Conservation (phyloP, 1,284 basidiomycete genomes). For the Sporisorium iseilematis-ciliati region DNA sequence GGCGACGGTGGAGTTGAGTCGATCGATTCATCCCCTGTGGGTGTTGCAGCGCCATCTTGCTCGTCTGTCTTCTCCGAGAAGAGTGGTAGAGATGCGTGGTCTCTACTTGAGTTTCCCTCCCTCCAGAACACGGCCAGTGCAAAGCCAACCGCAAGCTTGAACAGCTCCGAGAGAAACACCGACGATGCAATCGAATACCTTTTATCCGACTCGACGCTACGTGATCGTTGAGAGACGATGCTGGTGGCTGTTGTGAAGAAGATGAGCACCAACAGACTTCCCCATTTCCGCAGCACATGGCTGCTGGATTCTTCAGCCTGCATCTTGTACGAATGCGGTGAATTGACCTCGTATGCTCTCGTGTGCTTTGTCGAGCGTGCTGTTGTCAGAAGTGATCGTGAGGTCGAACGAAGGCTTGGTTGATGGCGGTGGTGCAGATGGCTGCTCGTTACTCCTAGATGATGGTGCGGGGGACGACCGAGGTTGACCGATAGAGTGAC, state of each 20-base stretch:
- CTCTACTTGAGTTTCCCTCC: not conserved
- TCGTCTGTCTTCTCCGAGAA: constrained; percentile 25
- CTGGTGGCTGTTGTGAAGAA: constrained; percentile 44
- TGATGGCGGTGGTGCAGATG: too few relatives aligned
- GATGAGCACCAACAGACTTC: constrained; percentile 28
- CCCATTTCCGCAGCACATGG: constrained; percentile 24
- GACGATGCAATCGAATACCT: constrained; percentile 37
- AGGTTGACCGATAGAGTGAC: too few relatives aligned
- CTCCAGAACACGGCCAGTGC: constrained; percentile 3
- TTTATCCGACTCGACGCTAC: constrained; percentile 1
- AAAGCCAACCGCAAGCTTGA: constrained; percentile 37
- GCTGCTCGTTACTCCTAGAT: too few relatives aligned
- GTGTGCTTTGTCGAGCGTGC: not conserved
- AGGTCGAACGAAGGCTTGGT: too few relatives aligned
- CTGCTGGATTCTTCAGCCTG: not conserved
- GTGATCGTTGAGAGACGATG: constrained; percentile 37
- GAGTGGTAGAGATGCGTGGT: constrained; percentile 18
- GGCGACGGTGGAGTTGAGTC: not conserved
- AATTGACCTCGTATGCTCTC: not conserved
- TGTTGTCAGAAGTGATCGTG: too few relatives aligned
- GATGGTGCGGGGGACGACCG: too few relatives aligned
- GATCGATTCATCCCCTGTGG: not conserved
- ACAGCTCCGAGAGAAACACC: constrained; percentile 36
- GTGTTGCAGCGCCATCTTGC: not conserved
- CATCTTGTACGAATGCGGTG: not conserved